Base-by-base conservation (phyloP, 192 early-diverging fungal genomes). In the Coemansia sp. region DNA sequence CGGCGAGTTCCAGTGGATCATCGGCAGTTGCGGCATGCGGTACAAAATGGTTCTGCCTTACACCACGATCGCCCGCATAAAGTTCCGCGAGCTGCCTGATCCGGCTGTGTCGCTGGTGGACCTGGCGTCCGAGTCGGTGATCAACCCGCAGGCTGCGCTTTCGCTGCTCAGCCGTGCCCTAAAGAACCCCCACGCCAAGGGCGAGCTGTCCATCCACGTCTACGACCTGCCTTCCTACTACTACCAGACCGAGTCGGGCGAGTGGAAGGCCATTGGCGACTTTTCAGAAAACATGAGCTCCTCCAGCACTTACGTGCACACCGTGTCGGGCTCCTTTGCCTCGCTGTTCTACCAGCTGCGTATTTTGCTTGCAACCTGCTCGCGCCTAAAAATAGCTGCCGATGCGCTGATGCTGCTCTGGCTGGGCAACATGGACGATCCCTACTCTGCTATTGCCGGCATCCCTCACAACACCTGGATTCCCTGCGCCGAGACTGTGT, bases 11-110 rank as follows among this genome's bases (percentile, higher is more conserved):
- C 73, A 77, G 56, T 77, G 73, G 73, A 62, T 70, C 37, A 66
- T 77, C 39, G 48, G 73, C 56, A 70, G 58, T 56, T 21, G 51
- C 21, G 63, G 67, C n/a, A n/a, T 55, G 22, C 67, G 73, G 30
- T 77, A 70, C 67, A 77, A 77, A 48, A 70, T 77, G 73, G 73
- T 66, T 2, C 52, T 77, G 22, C 67, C 73, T 4, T 70, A 70
- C 56, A 77, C 67, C 31, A 51, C 67, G 4, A 61, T 77, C 5
- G 69, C 63, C 27, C 66, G 66, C 11, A 77, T 77, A 33, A 65
- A 56, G 25, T 70, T 77, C 59, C 67, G 67, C 55, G 73, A 77
- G 32, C 11, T 54, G 4, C 73, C 73, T 2, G 73, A 77, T 18
- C 25, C 63, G 23, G 59, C 67, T 7, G 59, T 40, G 15, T 10